A percentile compares a stretch with the other conserved stretches of the same genome.
Conservation (phyloP, 352 stramenopile genomes). For the Globisporangium barbulae region DNA sequence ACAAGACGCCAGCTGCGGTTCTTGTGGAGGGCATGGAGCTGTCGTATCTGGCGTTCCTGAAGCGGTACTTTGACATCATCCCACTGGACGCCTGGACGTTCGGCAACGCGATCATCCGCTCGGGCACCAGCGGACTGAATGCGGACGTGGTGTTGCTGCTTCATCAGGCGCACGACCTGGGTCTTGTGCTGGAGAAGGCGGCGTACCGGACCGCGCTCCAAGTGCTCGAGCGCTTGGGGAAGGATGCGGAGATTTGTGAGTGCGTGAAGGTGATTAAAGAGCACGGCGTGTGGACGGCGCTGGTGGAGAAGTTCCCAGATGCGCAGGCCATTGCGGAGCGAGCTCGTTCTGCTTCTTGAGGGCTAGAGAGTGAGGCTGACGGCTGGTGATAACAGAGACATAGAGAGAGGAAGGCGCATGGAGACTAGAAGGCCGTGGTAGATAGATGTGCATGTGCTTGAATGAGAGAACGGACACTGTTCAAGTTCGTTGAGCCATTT, state of each 20-base stretch:
- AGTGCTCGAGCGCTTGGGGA: slow-evolving; percentile 30
- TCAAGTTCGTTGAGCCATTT: no score
- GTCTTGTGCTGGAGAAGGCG: slow-evolving; percentile 34
- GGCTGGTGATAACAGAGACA: not conserved
- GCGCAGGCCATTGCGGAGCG: slow-evolving; percentile 27
- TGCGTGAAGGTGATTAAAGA: slow-evolving; percentile 32
- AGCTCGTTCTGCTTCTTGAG: not conserved
- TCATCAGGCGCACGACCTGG: slow-evolving; percentile 29
- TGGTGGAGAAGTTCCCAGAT: slow-evolving; percentile 35
- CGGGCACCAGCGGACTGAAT: slow-evolving; percentile 35
- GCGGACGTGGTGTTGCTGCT: slow-evolving; percentile 48
- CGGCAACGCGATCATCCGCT: slow-evolving; percentile 45
- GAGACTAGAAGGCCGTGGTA: no score
- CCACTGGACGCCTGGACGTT: slow-evolving; percentile 52
- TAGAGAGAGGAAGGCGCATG: not conserved
- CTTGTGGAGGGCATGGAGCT: slow-evolving; percentile 45
- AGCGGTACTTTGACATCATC: slow-evolving; percentile 49
- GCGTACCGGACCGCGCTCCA: slow-evolving; percentile 48
- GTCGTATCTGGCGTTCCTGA: slow-evolving; percentile 52
- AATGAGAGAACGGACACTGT: no score
- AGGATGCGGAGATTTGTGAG: slow-evolving; percentile 26
- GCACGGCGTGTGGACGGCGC: slow-evolving; percentile 24
- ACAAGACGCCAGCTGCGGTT: slow-evolving; percentile 14
- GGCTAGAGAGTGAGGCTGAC: not conserved
- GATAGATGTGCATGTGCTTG: no score